Evolutionary conservation across 495 filamentous ascomycete species (phyloP).

Genomic region (Penicillium paxilli): DNA sequence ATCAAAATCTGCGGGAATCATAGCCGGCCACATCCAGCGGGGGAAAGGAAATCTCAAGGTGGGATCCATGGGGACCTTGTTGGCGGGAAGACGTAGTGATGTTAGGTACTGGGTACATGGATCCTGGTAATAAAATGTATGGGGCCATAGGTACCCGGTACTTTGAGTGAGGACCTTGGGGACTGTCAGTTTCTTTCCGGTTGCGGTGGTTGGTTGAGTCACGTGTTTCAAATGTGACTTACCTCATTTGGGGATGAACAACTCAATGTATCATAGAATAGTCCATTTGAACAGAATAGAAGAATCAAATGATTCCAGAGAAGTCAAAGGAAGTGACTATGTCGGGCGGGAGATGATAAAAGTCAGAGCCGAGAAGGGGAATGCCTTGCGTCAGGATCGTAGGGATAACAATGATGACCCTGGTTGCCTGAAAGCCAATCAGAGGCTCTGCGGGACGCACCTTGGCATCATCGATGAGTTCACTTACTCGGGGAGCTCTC

Average conservation of each 20-base stretch:
- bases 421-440: constrained; percentile 5
- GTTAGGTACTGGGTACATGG: constrained; percentile 18
- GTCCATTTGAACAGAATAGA: not conserved
- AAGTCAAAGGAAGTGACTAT: no score
- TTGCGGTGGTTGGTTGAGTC: constrained; percentile 15
- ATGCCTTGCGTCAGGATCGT: not conserved
- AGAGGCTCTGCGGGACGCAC: constrained; percentile 4
- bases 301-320: no score
- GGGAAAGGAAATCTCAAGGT: constrained; percentile 8
- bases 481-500: not conserved
- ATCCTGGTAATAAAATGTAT: not conserved
- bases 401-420: not conserved
- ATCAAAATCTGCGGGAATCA: constrained; percentile 23
- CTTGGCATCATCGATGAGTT: constrained; percentile 1
- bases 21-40: constrained; percentile 10
- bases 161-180: constrained; percentile 41
- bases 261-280: not conserved
- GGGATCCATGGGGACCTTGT: constrained; percentile 33
- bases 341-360: not conserved
- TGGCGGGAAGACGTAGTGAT: constrained; percentile 23
- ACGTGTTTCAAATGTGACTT: constrained; percentile 14
- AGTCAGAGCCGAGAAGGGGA: not conserved
- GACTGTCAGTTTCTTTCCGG: constrained; percentile 25
- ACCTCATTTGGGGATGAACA: not conserved
- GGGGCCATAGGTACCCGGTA: constrained; percentile 15